Percentiles rank a stretch among this genome's conserved stretches.
Conservation (phyloP, 2,329 filamentous ascomycete species). For the Paracorniculantispora psalliotae region DNA sequence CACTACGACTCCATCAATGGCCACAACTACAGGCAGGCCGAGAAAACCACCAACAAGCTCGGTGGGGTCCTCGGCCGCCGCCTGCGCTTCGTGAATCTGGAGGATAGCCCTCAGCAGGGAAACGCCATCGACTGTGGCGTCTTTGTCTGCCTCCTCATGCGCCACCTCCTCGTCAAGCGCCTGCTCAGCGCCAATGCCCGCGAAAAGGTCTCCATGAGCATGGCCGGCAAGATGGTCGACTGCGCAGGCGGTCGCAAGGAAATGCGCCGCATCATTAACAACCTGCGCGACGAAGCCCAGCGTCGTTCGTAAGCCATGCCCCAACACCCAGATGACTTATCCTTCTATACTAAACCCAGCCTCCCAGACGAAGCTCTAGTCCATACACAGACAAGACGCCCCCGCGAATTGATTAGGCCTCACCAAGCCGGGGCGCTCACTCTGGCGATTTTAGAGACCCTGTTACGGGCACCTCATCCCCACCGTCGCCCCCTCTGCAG, state of each 20-base stretch:
- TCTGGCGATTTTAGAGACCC: too few species aligned
- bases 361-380: slow-evolving; percentile 32
- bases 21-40: slow-evolving; percentile 70
- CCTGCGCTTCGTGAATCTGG: slow-evolving; percentile 72
- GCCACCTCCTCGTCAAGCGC: slow-evolving; percentile 81
- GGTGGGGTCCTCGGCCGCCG: slow-evolving; percentile 60
- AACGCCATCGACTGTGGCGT: slow-evolving; percentile 94
- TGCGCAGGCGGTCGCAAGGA: slow-evolving; percentile 77
- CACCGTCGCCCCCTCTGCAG: too few species aligned
- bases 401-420: slow-evolving; percentile 38
- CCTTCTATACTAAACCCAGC: background rate
- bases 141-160: slow-evolving; percentile 93
- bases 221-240: slow-evolving; percentile 80
- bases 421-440: slow-evolving; percentile 29
- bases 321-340: too few species aligned
- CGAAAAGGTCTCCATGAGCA: slow-evolving; percentile 91
- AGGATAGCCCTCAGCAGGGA: slow-evolving; percentile 84
- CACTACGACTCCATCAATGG: slow-evolving; percentile 88
- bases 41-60: slow-evolving; percentile 64
- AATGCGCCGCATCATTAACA: slow-evolving; percentile 86
- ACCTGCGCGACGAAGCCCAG: slow-evolving; percentile 80
- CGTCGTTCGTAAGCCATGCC: slow-evolving; percentile 64
- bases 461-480: too few species aligned
- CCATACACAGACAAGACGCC: slow-evolving; percentile 36
- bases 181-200: slow-evolving; percentile 73